A percentile compares a stretch with the other conserved stretches of the same genome.
phyloP scores from a whole-genome alignment of 495 filamentous ascomycete genomes.

The Xylaria sp. region DNA sequence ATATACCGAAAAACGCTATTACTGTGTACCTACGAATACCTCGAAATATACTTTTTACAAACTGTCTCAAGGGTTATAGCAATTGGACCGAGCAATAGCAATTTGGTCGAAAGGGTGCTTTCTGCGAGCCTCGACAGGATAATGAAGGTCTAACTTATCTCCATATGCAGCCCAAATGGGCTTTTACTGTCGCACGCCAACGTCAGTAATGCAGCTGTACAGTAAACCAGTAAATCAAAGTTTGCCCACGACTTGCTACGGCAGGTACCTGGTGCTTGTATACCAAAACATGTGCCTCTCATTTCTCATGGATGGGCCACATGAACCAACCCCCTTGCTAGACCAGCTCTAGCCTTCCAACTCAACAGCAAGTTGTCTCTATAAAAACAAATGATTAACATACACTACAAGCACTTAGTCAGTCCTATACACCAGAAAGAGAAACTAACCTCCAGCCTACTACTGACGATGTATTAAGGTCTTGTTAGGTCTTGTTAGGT shows the following conservation, averaged over 20 bases:
- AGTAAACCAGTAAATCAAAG: background rate
- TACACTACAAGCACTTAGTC: background rate
- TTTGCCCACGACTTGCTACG: background rate
- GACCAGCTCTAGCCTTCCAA: constrained; percentile 5
- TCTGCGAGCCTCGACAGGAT: background rate
- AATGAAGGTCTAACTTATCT: background rate
- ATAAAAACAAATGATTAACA: background rate
- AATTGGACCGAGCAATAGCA: background rate
- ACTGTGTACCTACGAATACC: background rate
- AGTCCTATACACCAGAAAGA: background rate
- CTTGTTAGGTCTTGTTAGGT: background rate
- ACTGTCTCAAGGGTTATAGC: background rate
- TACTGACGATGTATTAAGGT: background rate
- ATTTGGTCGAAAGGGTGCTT: background rate
- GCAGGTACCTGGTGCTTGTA: background rate
- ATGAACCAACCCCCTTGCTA: background rate
- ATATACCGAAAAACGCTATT: background rate
- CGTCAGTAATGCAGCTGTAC: constrained; percentile 9
- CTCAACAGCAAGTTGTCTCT: background rate
- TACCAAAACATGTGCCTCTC: background rate
- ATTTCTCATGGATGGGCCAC: background rate
- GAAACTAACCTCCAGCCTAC: background rate
- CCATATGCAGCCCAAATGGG: background rate
- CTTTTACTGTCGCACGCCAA: constrained; percentile 3
- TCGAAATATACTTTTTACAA: background rate